A percentile compares a stretch with the other conserved stretches of the same genome.
phyloP scores from a whole-genome alignment of 1,284 basidiomycete species.

The Leccinum ponderosum region DNA sequence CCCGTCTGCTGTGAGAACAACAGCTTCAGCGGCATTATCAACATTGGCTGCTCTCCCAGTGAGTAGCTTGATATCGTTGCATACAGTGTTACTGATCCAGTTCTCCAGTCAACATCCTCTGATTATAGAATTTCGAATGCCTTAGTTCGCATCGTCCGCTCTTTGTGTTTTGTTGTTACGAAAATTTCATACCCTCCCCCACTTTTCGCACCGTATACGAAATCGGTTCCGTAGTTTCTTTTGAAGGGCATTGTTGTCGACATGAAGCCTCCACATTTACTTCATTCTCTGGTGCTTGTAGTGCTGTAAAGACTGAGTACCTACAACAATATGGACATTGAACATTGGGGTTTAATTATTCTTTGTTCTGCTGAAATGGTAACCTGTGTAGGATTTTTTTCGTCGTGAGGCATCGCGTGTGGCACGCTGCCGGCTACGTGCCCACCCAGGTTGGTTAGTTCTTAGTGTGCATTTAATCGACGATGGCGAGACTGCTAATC shows the following conservation, averaged over 20 bases:
- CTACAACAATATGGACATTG: background rate
- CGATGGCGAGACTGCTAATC: background rate
- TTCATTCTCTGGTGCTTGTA: background rate
- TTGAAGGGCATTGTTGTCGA: background rate
- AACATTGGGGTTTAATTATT: background rate
- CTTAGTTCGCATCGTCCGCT: conserved; percentile 13
- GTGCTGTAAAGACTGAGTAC: background rate
- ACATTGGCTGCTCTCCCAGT: conserved; percentile 46
- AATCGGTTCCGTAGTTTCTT: background rate
- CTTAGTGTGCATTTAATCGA: background rate
- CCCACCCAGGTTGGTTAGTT: background rate
- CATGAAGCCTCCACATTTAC: background rate
- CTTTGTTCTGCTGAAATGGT: too few relatives aligned
- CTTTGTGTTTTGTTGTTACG: conserved; percentile 15
- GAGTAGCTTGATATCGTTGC: conserved; percentile 19
- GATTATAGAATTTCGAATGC: conserved; percentile 20
- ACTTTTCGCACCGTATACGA: background rate
- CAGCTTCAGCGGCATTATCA: conserved; percentile 42
- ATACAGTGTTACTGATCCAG: background rate
- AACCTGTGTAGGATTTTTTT: background rate
- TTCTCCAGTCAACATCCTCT: conserved; percentile 36
- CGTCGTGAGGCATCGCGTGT: background rate
- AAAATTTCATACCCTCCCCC: conserved; percentile 17
- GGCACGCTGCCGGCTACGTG: background rate
- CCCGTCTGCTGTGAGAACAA: conserved; percentile 48